Percentiles rank a stretch among this genome's conserved stretches.
phyloP scores from a whole-genome alignment of 2,329 filamentous ascomycete species.

The Esteya vermicola region DNA sequence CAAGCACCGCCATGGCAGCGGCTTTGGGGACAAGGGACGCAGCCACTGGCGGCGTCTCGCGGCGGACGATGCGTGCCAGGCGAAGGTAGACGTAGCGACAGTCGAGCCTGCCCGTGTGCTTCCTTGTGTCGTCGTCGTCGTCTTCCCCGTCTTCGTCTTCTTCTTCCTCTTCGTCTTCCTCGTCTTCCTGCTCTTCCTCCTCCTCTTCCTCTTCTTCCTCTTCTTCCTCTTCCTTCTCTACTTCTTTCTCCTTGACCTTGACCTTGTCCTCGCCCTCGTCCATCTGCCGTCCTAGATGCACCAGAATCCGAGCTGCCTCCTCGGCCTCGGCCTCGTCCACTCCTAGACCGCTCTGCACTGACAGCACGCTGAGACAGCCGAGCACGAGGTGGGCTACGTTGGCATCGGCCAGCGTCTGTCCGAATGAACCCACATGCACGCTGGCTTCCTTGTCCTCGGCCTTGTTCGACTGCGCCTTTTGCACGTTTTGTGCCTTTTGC shows the following conservation, averaged over 20 bases:
- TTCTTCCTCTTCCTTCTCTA: conserved; percentile 23
- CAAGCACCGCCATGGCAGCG: conserved; percentile 60
- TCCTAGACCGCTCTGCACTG: conserved; percentile 32
- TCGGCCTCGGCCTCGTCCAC: conserved; percentile 62
- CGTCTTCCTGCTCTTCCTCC: neutral
- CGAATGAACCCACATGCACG: conserved; percentile 56
- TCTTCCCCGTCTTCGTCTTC: neutral
- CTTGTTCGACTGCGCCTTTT: conserved; percentile 27
- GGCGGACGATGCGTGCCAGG: conserved; percentile 63
- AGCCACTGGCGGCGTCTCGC: conserved; percentile 52
- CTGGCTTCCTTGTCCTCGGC: conserved; percentile 32
- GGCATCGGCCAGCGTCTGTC: conserved; percentile 49
- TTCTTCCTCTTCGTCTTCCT: neutral
- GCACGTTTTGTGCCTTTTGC: too few relatives aligned
- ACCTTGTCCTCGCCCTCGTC: conserved; percentile 22
- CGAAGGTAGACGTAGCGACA: conserved; percentile 57
- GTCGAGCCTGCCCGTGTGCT: conserved; percentile 35
- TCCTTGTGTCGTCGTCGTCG: neutral
- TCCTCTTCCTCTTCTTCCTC: conserved; percentile 23
- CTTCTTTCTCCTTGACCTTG: conserved; percentile 25
- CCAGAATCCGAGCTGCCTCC: conserved; percentile 66
- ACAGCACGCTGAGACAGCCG: conserved; percentile 38
- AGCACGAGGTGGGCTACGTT: conserved; percentile 48
- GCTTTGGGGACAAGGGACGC: conserved; percentile 58
- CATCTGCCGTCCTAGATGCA: conserved; percentile 57